A percentile compares a stretch with the other conserved stretches of the same genome.
phyloP scores from a whole-genome alignment of 495 filamentous ascomycete genomes.

The Xylaria bambusicola region DNA sequence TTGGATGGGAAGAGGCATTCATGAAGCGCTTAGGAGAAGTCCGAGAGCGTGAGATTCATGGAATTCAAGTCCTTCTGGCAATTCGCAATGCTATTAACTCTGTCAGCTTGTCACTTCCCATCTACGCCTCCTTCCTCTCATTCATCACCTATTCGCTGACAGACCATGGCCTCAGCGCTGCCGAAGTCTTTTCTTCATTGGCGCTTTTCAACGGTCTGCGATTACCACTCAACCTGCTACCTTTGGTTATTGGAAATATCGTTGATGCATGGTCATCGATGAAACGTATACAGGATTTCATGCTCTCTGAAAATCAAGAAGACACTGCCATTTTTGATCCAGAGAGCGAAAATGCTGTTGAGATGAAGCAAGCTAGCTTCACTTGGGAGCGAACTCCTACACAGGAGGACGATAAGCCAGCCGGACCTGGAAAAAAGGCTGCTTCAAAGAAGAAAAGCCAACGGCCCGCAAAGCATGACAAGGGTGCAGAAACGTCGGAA shows the following conservation, averaged over 20 bases:
- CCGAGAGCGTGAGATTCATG: slow-evolving; percentile 70
- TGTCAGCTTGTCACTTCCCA: slow-evolving; percentile 71
- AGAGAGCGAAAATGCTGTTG: slow-evolving; percentile 66
- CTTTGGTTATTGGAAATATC: slow-evolving; percentile 83
- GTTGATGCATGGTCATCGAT: slow-evolving; percentile 87
- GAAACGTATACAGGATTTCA: slow-evolving; percentile 80
- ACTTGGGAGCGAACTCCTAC: slow-evolving; percentile 85
- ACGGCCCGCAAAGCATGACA: slow-evolving; percentile 32
- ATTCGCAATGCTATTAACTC: slow-evolving; percentile 85
- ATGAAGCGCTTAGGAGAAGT: slow-evolving; percentile 72
- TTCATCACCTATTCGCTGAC: slow-evolving; percentile 92
- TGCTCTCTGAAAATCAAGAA: slow-evolving; percentile 79
- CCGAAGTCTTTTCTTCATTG: slow-evolving; percentile 85
- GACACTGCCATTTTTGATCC: slow-evolving; percentile 69
- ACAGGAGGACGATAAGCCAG: slow-evolving; percentile 53
- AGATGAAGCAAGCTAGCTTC: slow-evolving; percentile 74
- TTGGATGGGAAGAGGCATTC: slow-evolving; percentile 91
- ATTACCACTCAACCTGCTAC: slow-evolving; percentile 85
- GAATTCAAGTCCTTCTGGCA: slow-evolving; percentile 76
- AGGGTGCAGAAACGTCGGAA: slow-evolving; percentile 27
- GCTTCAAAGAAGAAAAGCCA: slow-evolving; percentile 46
- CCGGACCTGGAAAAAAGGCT: slow-evolving; percentile 38
- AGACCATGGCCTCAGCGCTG: slow-evolving; percentile 67
- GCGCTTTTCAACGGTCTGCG: slow-evolving; percentile 90
- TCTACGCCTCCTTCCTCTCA: slow-evolving; percentile 90